Base-by-base conservation (phyloP, 2,329 filamentous ascomycete genomes). In the Intubia oerlemansii region DNA sequence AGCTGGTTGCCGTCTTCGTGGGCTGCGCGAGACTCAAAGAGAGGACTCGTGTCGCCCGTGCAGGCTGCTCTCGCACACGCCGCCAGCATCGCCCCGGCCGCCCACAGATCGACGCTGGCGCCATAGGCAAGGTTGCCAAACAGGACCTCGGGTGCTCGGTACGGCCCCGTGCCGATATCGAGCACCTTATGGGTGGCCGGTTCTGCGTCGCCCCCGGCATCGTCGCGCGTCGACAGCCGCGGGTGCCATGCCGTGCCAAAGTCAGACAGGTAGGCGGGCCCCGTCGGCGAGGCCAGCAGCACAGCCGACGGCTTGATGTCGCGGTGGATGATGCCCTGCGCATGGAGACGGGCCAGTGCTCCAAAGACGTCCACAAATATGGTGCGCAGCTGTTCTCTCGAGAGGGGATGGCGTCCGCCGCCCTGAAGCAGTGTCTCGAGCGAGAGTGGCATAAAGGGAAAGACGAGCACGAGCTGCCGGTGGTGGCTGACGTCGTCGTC, bases 261-360 rank as follows among this genome's bases (percentile, higher is more conserved):
- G 48, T 98, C 88, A 20, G 80, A 70, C 3, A 98, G 59, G 39
- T 72, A 77, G 4, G 78, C 79, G 5, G 80, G 76, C 0, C 77
- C 78, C 5, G 62, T 54, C 0, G 62, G 53, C 0, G 72, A 67
- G 24, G 62, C 54, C 25, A 92, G 60, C 7, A 93, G 57, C 20
- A 98, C 62, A 30, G 92, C 91, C 0, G 81, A 82, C 1, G 88
- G 88, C 44, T 98, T 98, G 44, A 98, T 56, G 44, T 98, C 88
- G 32, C 88, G 72, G 47, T 98, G 88, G 31, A 98, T 75, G 33
- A 98, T 82, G 7, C 69, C 75, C 15, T 67, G 52, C 7, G 48
- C 40, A 45, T 98, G 88, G 3, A 93, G 56, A 40, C 77, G 62
- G 2, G 52, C 53, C 3, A 98, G 60, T 4, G 68, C 84, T 4